Base-by-base conservation (phyloP, 805 yeast species). In the Henningerozyma blattae region DNA sequence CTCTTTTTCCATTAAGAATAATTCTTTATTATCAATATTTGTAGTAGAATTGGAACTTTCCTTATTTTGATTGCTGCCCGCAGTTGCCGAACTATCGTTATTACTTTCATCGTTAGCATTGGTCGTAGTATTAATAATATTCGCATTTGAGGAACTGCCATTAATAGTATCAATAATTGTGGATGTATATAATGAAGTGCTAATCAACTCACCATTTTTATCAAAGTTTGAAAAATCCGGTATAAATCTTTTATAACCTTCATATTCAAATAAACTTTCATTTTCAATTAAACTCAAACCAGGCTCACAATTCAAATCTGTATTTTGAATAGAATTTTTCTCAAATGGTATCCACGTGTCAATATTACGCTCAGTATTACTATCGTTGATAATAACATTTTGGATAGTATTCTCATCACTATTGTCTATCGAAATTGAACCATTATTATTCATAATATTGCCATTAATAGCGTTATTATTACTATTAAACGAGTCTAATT, bases 121-220 rank as follows among this genome's bases (percentile, higher is more conserved):
- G 5, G 7, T n/a, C n/a, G n/a, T 18, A 26, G 18, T 28, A 13
- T 10, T n/a, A n/a, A 6, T 34, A 13, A 22, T 17, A 13, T 26
- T 20, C 19, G 15, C 14, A 13, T 27, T 17, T 5, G 28, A 5
- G 7, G 10, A 20, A 20, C 22, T 20, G 10, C 22, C 22, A 20
- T 20, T 10, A 34, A 50, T 42, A 30, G 13, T 15, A 24, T 24
- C 27, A 24, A 24, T 24, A 24, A 10, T 10, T 20, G 24, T 12
- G n/a, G 53, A 40, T 2, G 61, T 55, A 35, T 54, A 57, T n/a
- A 54, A 35, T 8, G 59, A 54, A 3, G 55, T 46, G 22, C 58
- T 50, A 4, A 53, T 42, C 30, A 56, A 40, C 30, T 52, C 59
- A 27, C 62, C 62, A 33, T 48, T 49, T 27, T 52, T 52, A 34